Evolutionary conservation across 2,329 filamentous ascomycete genomes (phyloP).

Genomic region (Neonectria ditissima): DNA sequence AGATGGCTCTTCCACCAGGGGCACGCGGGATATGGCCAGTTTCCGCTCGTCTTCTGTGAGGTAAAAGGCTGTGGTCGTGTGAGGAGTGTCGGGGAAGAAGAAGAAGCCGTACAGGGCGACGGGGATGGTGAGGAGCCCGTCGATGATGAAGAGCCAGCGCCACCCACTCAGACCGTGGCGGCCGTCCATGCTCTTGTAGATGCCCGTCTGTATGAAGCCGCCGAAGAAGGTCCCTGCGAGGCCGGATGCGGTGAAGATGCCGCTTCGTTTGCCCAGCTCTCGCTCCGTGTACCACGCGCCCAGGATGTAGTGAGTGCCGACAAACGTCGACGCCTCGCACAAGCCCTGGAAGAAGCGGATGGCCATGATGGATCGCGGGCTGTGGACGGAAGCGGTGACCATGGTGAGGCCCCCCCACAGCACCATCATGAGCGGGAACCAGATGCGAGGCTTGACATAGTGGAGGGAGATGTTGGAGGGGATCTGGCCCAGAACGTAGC

Average conservation of each 20-base stretch:
- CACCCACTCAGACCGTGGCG: slow-evolving; percentile 70
- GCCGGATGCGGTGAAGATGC: slow-evolving; percentile 72
- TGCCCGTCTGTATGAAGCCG: slow-evolving; percentile 72
- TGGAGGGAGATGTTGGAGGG: slow-evolving; percentile 72
- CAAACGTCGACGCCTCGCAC: slow-evolving; percentile 54
- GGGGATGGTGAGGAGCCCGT: slow-evolving; percentile 64
- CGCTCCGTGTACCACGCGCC: slow-evolving; percentile 69
- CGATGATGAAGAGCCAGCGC: slow-evolving; percentile 79
- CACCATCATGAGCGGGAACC: slow-evolving; percentile 73
- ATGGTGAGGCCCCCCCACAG: slow-evolving; percentile 74
- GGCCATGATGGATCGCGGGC: slow-evolving; percentile 52
- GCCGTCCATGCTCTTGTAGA: slow-evolving; percentile 60
- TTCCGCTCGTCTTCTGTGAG: slow-evolving; percentile 60
- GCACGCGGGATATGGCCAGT: slow-evolving; percentile 58
- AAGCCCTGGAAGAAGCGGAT: slow-evolving; percentile 56
- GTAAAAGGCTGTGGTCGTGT: slow-evolving; percentile 58
- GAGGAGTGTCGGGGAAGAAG: slow-evolving; percentile 56
- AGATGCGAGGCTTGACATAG: slow-evolving; percentile 71
- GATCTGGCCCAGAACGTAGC: slow-evolving; percentile 67
- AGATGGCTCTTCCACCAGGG: slow-evolving; percentile 52
- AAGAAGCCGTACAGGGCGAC: slow-evolving; percentile 51
- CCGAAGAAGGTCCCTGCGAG: slow-evolving; percentile 64
- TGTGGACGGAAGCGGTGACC: slow-evolving; percentile 57
- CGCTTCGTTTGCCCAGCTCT: slow-evolving; percentile 72
- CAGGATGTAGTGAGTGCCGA: slow-evolving; percentile 57